phyloP scores from a whole-genome alignment of 352 stramenopile species.

The Globisporangium abappressorium region DNA sequence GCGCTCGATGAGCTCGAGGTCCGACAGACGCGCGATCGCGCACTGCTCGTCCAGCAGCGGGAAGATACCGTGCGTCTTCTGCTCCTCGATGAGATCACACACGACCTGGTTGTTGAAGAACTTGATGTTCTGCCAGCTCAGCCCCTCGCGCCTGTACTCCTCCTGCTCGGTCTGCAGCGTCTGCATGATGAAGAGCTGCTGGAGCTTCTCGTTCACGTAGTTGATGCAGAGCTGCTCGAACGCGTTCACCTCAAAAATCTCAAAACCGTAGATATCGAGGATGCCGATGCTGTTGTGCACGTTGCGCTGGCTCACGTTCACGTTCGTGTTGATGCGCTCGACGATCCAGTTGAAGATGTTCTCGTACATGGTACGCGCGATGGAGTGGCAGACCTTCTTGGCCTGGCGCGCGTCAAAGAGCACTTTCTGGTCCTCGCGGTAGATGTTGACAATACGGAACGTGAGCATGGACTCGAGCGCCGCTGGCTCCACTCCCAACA shows the following conservation, averaged over 20 bases:
- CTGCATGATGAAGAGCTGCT: constrained; percentile 86
- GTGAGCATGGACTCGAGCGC: constrained; percentile 72
- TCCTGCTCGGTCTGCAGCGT: constrained; percentile 79
- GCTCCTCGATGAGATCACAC: constrained; percentile 86
- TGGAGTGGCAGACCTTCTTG: constrained; percentile 82
- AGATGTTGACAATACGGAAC: constrained; percentile 79
- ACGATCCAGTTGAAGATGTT: constrained; percentile 91
- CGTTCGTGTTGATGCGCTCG: constrained; percentile 80
- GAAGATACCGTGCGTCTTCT: constrained; percentile 81
- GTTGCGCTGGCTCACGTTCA: constrained; percentile 53
- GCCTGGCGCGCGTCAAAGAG: constrained; percentile 71
- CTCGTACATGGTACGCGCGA: constrained; percentile 85
- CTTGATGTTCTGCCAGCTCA: constrained; percentile 71
- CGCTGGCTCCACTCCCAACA: constrained; percentile 62
- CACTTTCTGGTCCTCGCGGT: constrained; percentile 74
- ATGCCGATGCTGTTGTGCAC: constrained; percentile 85
- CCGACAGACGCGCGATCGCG: constrained; percentile 62
- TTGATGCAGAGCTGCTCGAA: constrained; percentile 92
- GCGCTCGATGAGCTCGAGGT: constrained; percentile 74
- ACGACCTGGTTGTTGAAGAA: constrained; percentile 90
- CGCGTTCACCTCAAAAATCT: constrained; percentile 89
- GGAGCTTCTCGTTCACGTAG: constrained; percentile 89
- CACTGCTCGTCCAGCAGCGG: constrained; percentile 79
- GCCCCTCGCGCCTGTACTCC: constrained; percentile 69
- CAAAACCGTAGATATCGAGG: constrained; percentile 90